Evolutionary conservation across 805 yeast species (phyloP).

Genomic region (Yarrowia osloensis): DNA sequence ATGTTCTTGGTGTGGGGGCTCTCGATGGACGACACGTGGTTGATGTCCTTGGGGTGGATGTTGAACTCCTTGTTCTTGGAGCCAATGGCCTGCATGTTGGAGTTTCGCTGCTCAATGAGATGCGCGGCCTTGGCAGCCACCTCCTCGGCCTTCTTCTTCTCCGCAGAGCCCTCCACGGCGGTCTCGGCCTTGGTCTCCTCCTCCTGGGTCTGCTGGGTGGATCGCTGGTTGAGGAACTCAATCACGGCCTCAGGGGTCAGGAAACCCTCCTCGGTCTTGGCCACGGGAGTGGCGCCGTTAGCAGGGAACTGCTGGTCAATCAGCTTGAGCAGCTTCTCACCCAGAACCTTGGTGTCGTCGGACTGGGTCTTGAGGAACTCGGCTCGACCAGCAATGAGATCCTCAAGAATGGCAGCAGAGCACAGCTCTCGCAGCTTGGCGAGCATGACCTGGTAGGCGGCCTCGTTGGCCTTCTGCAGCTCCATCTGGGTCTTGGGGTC

Average conservation of each 20-base stretch:
- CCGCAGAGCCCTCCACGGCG: neutral
- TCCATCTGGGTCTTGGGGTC: conserved; percentile 19
- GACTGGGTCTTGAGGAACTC: conserved; percentile 6
- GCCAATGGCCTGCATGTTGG: conserved; percentile 41
- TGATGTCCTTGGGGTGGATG: conserved; percentile 35
- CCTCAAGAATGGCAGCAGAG: conserved; percentile 37
- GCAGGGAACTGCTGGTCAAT: conserved; percentile 24
- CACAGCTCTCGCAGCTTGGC: conserved; percentile 18
- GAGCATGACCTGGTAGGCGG: conserved; percentile 31
- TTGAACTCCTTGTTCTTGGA: conserved; percentile 42
- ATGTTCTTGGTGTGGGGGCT: neutral
- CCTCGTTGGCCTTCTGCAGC: conserved; percentile 13
- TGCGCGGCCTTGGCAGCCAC: conserved; percentile 44
- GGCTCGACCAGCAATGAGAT: neutral
- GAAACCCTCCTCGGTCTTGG: neutral
- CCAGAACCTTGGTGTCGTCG: neutral
- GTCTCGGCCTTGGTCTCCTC: neutral
- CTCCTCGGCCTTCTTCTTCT: conserved; percentile 39
- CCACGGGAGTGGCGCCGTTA: neutral
- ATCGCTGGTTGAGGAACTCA: neutral
- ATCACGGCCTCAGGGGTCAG: conserved; percentile 13
- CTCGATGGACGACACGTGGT: neutral
- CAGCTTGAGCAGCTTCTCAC: conserved; percentile 10
- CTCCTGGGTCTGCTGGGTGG: neutral
- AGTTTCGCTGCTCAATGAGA: conserved; percentile 48